Evolutionary conservation across 345 rosid species (phyloP), one percentile per base, ranked within the genome.

Genomic region (Turnera subulata): DNA sequence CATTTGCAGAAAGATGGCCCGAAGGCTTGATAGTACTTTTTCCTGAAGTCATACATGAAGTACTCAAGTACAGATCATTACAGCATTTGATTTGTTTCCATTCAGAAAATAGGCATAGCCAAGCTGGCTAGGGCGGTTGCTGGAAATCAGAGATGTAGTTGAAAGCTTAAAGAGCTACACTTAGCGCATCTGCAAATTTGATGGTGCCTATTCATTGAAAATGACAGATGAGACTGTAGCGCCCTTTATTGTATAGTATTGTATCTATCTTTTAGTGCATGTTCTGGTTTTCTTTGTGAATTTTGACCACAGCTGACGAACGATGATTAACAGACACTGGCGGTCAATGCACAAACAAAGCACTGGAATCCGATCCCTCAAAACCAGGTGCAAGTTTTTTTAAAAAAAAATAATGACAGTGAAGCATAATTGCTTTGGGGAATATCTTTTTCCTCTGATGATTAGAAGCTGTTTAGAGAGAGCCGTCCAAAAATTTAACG

Each of bases 41-140:
- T 37, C 11, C 40, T 7, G 40, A n/a, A n/a, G n/a, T n/a, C n/a
- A n/a, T n/a, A n/a, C n/a, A n/a, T n/a, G n/a, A n/a, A n/a, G n/a
- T n/a, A n/a, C 35, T 4, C 35, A 50, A 37, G 18, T 38, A 49
- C 65, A 61, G 50, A 42, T 61, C 57, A 61, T 42, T 15, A 51
- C 51, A 61, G 32, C 65, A n/a, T n/a, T n/a, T n/a, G n/a, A n/a
- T n/a, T 43, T 47, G 65, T 23, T 20, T 44, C 44, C 26, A 42
- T 46, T 11, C 23, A 23, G 29, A 20, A 46, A 51, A 17, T 4
- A 19, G 50, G 21, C 15, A 23, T 16, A 44, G 47, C 45, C 53
- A 37, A 45, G 60, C 50, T 52, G 58, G 25, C 66, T 52, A 25
- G 6, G 35, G 58, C 23, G 25, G 32, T 53, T 45, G 11, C 37